These are phyloP conservation scores for Pichia sp. DNA, from an alignment of 1,139 yeast species.

Conservation along the genomic window DNA sequence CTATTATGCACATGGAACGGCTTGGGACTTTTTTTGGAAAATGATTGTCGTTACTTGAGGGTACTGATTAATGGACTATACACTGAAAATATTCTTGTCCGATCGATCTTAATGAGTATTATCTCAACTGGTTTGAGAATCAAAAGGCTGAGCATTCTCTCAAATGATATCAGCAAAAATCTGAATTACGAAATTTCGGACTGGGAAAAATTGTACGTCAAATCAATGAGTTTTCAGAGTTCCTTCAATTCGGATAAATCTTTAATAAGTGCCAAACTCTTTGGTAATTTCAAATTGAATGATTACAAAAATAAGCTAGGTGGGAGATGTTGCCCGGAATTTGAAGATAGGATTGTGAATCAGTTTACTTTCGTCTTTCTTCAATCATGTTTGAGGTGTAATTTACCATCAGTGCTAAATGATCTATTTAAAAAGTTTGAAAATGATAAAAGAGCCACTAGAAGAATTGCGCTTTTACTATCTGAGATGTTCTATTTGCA, in stretches of 20 bases:
- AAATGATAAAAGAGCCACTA: conserved; percentile 34
- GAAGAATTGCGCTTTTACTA: conserved; percentile 56
- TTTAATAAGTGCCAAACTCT: not conserved
- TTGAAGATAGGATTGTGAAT: conserved; percentile 27
- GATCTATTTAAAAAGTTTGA: conserved; percentile 30
- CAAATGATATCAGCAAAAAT: conserved; percentile 3
- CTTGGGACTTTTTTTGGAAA: conserved; percentile 52
- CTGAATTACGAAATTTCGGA: conserved; percentile 4
- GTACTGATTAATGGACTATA: conserved; percentile 56
- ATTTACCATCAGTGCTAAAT: conserved; percentile 42
- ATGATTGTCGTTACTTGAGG: conserved; percentile 47
- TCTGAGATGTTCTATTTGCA: conserved; percentile 56
- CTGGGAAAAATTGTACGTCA: conserved; percentile 8
- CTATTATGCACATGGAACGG: conserved; percentile 76
- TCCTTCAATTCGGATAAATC: not conserved
- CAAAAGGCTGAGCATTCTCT: conserved; percentile 37
- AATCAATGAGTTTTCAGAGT: not conserved
- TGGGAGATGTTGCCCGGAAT: conserved; percentile 18
- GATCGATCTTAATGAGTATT: conserved; percentile 63
- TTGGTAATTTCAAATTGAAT: not conserved
- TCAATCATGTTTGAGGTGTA: conserved; percentile 46
- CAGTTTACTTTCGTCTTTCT: conserved; percentile 61
- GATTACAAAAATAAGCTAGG: conserved; percentile 4
- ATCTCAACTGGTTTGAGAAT: conserved; percentile 62
- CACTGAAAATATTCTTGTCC: conserved; percentile 46